Percentiles rank a stretch among this genome's conserved stretches.
Evolutionary conservation across 2,329 filamentous ascomycete species (phyloP).

Genomic region (Fusarium nurragi): DNA sequence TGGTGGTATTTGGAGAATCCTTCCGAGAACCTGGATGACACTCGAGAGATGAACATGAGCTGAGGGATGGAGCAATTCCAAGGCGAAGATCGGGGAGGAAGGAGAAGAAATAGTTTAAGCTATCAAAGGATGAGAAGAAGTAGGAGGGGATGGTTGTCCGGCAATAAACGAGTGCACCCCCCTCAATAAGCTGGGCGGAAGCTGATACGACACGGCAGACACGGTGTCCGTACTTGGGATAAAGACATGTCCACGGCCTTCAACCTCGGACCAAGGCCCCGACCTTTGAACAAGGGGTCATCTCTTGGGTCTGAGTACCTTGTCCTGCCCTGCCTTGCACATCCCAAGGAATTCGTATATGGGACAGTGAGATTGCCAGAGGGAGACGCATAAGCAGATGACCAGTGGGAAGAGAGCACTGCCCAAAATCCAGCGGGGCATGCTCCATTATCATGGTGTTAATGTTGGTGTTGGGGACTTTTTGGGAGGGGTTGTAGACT

Average conservation of each 20-base stretch:
- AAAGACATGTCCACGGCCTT: not conserved
- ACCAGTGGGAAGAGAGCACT: constrained; percentile 22
- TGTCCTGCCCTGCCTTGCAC: constrained; percentile 1
- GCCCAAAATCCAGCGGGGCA: constrained; percentile 25
- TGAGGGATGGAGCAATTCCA: constrained; percentile 3
- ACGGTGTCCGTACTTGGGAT: constrained; percentile 21
- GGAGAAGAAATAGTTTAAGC: constrained; percentile 5
- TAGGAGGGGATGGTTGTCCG: constrained; percentile 4
- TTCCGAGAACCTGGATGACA: constrained; percentile 27
- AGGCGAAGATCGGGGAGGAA: not conserved
- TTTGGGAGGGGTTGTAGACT: constrained; percentile 4
- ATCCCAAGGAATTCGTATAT: constrained; percentile 7
- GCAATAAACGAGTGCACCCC: constrained; percentile 16
- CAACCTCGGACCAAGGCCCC: constrained; percentile 30
- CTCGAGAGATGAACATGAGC: constrained; percentile 37
- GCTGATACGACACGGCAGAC: not conserved
- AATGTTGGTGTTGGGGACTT: constrained; percentile 20
- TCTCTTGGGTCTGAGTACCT: constrained; percentile 6
- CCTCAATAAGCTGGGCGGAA: not conserved
- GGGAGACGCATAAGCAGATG: not conserved
- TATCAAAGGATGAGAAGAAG: not conserved
- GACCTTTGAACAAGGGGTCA: constrained; percentile 4
- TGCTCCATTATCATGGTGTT: constrained; percentile 29
- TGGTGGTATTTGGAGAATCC: constrained; percentile 15
- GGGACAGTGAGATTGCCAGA: constrained; percentile 5